Conservation (phyloP, 805 yeast species). For the Ogataea trehalophila region DNA sequence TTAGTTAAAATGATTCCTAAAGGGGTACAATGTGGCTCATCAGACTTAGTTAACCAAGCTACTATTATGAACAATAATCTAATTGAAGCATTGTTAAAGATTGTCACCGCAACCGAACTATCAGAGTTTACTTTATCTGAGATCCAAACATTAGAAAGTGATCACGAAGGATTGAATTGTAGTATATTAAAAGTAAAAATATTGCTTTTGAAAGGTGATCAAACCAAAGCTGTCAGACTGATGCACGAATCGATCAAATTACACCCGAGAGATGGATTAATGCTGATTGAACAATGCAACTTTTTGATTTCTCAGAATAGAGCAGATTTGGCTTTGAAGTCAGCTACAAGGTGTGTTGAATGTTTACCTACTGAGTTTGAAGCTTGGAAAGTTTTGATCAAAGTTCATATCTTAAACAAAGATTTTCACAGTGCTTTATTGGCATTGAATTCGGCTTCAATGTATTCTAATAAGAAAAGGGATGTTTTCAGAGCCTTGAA, state of each 20-base stretch:
- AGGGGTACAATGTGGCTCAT: slow-evolving; percentile 44
- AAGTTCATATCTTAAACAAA: slow-evolving; percentile 51
- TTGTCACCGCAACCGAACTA: slow-evolving; percentile 36
- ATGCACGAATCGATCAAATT: slow-evolving; percentile 36
- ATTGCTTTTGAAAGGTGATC: slow-evolving; percentile 37
- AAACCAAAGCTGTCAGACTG: slow-evolving; percentile 41
- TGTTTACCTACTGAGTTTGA: slow-evolving; percentile 74
- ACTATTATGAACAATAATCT: slow-evolving; percentile 44
- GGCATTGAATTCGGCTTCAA: slow-evolving; percentile 71
- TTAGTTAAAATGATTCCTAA: slow-evolving; percentile 42
- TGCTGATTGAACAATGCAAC: slow-evolving; percentile 58
- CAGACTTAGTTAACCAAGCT: slow-evolving; percentile 29
- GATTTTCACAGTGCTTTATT: slow-evolving; percentile 58
- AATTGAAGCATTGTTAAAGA: slow-evolving; percentile 44
- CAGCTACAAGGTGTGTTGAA: slow-evolving; percentile 57
- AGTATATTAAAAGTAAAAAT: slow-evolving; percentile 39
- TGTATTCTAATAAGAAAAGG: slow-evolving; percentile 44
- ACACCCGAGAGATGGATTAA: slow-evolving; percentile 51
- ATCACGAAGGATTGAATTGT: slow-evolving; percentile 15
- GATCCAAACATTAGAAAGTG: slow-evolving; percentile 24
- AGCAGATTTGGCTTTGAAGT: slow-evolving; percentile 49
- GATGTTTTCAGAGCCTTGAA: slow-evolving; percentile 42
- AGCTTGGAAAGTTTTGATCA: slow-evolving; percentile 63
- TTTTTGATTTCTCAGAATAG: slow-evolving; percentile 53
- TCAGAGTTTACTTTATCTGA: slow-evolving; percentile 35